A percentile compares a stretch with the other conserved stretches of the same genome.
These are phyloP conservation scores for Ulota crispa DNA, from an alignment of 225 moss, liverwort and hornwort species.

Conservation along the genomic window DNA sequence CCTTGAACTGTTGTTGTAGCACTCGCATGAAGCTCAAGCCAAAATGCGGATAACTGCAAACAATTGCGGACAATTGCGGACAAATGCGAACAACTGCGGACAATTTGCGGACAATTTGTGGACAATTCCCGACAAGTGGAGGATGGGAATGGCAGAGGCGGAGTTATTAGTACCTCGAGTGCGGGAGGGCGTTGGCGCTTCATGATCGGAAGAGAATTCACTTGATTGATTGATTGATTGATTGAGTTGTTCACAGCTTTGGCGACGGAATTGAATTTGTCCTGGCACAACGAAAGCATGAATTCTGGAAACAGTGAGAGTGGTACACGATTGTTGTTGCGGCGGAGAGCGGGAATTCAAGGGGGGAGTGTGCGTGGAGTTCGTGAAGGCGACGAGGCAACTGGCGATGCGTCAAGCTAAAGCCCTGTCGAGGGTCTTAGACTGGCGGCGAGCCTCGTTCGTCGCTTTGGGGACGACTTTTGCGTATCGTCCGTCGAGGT, in stretches of 20 bases:
- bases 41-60: too few relatives aligned
- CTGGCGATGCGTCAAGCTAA: background rate
- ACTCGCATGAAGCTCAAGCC: background rate
- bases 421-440: background rate
- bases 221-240: too few relatives aligned
- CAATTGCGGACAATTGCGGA: too few relatives aligned
- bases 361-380: background rate
- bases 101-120: background rate
- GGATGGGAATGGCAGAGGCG: background rate
- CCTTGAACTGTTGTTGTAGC: background rate
- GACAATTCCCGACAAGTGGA: background rate
- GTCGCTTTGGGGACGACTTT: background rate
- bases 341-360: background rate
- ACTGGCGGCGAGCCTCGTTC: background rate
- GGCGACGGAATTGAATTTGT: background rate
- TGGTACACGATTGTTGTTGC: too few relatives aligned
- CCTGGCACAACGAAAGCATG: background rate
- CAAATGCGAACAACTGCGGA: too few relatives aligned
- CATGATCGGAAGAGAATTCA: constrained; percentile 7
- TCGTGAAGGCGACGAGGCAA: background rate
- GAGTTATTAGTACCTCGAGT: background rate
- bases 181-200: background rate
- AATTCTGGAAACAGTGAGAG: background rate
- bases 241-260: background rate
- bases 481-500: background rate